These are phyloP conservation scores for Metarhizium robertsii DNA, from an alignment of 2,329 filamentous ascomycete genomes.

Conservation along the genomic window DNA sequence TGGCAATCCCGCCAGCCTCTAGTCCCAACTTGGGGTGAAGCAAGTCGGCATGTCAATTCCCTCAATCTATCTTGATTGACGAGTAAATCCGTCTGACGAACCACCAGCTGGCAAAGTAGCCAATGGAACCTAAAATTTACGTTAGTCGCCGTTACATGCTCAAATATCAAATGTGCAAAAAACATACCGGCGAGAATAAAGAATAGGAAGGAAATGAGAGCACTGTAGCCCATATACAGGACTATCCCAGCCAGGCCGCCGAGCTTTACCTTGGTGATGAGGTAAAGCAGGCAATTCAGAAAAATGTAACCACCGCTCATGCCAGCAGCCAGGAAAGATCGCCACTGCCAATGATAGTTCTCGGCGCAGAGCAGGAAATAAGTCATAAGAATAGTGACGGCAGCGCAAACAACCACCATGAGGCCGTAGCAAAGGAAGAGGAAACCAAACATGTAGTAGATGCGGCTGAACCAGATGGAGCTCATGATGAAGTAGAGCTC, in stretches of 20 bases:
- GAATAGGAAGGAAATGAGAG: constrained; percentile 80
- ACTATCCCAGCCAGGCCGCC: constrained; percentile 78
- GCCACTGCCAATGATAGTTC: constrained; percentile 99
- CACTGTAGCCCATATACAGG: constrained; percentile 88
- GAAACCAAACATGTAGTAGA: constrained; percentile 99
- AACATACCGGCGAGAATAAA: constrained; percentile 84
- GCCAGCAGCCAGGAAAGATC: constrained; percentile 83
- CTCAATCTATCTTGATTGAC: constrained; percentile 95
- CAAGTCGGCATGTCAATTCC: not conserved
- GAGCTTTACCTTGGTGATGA: constrained; percentile 79
- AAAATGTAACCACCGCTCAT: constrained; percentile 91
- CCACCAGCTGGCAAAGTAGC: constrained; percentile 89
- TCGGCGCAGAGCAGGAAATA: constrained; percentile 95
- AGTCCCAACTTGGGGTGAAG: not conserved
- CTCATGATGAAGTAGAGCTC: constrained; percentile 99
- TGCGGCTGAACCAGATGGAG: constrained; percentile 96
- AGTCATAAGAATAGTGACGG: constrained; percentile 86
- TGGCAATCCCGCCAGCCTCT: not conserved
- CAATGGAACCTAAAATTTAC: constrained; percentile 67
- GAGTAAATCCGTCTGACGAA: constrained; percentile 91
- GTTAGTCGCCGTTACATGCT: not conserved
- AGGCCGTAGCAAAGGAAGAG: constrained; percentile 94
- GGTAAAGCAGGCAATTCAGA: constrained; percentile 82
- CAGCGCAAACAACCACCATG: constrained; percentile 91
- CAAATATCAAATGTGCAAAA: constrained; percentile 57